Evolutionary conservation across 2,329 filamentous ascomycete species (phyloP).

Genomic region (Septoria linicola): DNA sequence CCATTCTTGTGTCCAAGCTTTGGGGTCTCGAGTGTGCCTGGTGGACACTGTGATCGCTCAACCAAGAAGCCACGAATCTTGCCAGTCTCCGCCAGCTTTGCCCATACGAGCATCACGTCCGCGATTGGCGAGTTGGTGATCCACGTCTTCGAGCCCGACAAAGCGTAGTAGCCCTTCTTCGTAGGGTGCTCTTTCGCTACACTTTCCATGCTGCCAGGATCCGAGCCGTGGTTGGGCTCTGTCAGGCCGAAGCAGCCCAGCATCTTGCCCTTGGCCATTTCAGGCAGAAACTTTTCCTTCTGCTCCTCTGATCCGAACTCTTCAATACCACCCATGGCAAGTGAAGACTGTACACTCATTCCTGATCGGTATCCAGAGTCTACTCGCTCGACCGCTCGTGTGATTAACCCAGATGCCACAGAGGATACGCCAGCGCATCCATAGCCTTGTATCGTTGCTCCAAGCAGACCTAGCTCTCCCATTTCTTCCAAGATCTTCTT

Average conservation of each 20-base stretch:
- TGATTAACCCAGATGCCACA: slow-evolving; percentile 86
- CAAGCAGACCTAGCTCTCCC: slow-evolving; percentile 86
- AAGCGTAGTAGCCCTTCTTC: slow-evolving; percentile 75
- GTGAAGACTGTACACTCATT: slow-evolving; percentile 88
- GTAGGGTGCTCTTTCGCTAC: slow-evolving; percentile 78
- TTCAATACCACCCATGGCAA: slow-evolving; percentile 91
- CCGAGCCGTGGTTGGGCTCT: slow-evolving; percentile 89
- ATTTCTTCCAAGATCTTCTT: slow-evolving; percentile 83
- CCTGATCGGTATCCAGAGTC: slow-evolving; percentile 89
- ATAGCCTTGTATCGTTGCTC: slow-evolving; percentile 82
- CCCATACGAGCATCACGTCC: slow-evolving; percentile 85
- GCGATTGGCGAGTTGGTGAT: slow-evolving; percentile 93
- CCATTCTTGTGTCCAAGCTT: slow-evolving; percentile 94
- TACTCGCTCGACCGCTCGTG: slow-evolving; percentile 83
- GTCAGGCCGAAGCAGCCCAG: slow-evolving; percentile 87
- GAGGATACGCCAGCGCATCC: slow-evolving; percentile 85
- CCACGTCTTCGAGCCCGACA: slow-evolving; percentile 88
- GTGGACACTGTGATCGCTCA: slow-evolving; percentile 78
- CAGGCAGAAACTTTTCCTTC: slow-evolving; percentile 78
- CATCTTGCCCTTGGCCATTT: slow-evolving; percentile 77
- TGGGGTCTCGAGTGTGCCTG: slow-evolving; percentile 87
- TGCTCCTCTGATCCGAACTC: slow-evolving; percentile 84
- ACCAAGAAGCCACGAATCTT: slow-evolving; percentile 94
- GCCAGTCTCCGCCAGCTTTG: slow-evolving; percentile 83
- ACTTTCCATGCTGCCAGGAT: slow-evolving; percentile 89